phyloP scores from a whole-genome alignment of 176 grass and related monocot genomes.

The Secale cereale region DNA sequence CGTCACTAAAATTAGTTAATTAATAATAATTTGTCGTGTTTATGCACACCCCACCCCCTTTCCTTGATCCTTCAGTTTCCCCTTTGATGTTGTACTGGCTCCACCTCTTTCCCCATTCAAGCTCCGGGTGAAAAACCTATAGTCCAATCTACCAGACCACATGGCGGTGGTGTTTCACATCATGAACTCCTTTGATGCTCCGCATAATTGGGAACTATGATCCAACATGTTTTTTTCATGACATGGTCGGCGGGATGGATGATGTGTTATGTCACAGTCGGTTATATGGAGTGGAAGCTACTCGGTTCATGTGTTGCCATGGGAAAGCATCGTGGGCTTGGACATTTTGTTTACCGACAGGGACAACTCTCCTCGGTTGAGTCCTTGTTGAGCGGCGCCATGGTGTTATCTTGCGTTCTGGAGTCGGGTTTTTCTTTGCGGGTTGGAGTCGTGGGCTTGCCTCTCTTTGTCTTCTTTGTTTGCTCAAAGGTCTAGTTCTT shows the following conservation, averaged over 20 bases:
- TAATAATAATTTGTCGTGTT: too few relatives aligned
- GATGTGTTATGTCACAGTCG: too few relatives aligned
- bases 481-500: neutral
- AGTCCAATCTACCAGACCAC: neutral
- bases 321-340: neutral
- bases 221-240: too few relatives aligned
- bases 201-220: neutral
- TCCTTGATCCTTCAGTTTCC: neutral
- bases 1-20: too few relatives aligned
- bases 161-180: neutral
- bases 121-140: neutral
- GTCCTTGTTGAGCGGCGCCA: neutral
- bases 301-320: neutral
- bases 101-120: neutral
- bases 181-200: neutral
- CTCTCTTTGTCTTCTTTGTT: neutral
- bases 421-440: too few relatives aligned
- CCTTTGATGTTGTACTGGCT: neutral
- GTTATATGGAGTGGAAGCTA: neutral
- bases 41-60: neutral
- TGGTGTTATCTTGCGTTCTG: neutral
- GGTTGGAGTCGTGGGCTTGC: neutral
- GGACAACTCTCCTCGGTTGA: neutral
- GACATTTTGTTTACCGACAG: neutral
- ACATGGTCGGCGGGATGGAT: too few relatives aligned